These are phyloP conservation scores for Globisporangium nodosum DNA, from an alignment of 352 stramenopile species.

Conservation along the genomic window DNA sequence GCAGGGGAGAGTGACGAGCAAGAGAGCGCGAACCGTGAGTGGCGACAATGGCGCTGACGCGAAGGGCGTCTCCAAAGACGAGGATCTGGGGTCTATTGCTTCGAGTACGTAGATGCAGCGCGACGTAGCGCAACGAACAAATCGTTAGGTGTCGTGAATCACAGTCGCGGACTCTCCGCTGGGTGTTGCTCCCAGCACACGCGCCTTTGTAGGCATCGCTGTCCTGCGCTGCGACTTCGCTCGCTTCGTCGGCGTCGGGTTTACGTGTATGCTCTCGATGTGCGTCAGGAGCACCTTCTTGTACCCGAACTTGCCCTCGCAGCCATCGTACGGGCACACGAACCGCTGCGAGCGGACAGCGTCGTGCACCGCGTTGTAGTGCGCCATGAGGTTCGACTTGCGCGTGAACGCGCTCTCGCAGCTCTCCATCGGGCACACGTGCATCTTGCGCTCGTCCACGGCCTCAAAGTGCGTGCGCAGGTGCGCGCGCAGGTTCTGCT, in stretches of 20 bases:
- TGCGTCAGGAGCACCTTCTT: constrained; percentile 66
- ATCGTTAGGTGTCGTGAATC: not conserved
- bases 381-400: constrained; percentile 67
- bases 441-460: constrained; percentile 57
- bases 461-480: constrained; percentile 58
- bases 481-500: constrained; percentile 53
- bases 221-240: constrained; percentile 21
- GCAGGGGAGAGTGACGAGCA: not conserved
- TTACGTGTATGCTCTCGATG: constrained; percentile 55
- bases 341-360: constrained; percentile 53
- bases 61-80: too few relatives aligned
- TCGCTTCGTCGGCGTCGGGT: constrained; percentile 22
- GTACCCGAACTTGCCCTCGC: constrained; percentile 61
- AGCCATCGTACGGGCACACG: constrained; percentile 51
- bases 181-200: constrained; percentile 18
- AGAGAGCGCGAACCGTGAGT: not conserved
- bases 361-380: constrained; percentile 71
- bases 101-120: not conserved
- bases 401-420: constrained; percentile 68
- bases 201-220: constrained; percentile 25
- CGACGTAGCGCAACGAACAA: too few relatives aligned
- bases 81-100: too few relatives aligned
- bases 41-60: too few relatives aligned
- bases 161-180: not conserved
- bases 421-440: constrained; percentile 43